Evolutionary conservation across 148 eudicot genomes (phyloP).

Genomic region (Mesembryanthemum crystallinum): DNA sequence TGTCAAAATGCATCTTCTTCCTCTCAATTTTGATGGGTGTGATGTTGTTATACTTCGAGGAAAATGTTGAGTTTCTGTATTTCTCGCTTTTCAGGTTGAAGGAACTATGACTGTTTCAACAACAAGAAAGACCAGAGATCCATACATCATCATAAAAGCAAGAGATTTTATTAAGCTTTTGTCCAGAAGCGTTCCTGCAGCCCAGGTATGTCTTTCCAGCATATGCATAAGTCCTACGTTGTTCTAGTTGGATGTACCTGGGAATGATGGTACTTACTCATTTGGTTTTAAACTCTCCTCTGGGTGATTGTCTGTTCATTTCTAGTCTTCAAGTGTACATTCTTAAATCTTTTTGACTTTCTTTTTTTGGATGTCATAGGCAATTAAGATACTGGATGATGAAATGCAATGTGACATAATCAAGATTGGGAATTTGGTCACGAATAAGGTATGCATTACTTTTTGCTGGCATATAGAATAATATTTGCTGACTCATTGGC

Average conservation of each 20-base stretch:
- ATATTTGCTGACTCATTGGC: not conserved
- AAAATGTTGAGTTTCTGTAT: not conserved
- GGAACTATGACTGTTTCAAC: slow-evolving; percentile 92
- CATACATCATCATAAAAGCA: slow-evolving; percentile 79
- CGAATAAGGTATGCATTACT: slow-evolving; percentile 63
- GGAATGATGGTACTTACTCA: not conserved
- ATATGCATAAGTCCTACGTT: not conserved
- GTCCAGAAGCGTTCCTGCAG: slow-evolving; percentile 91
- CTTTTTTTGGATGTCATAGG: slow-evolving; percentile 42
- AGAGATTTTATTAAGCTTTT: slow-evolving; percentile 88
- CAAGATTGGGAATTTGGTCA: slow-evolving; percentile 77
- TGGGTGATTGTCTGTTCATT: not conserved
- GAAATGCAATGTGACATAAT: slow-evolving; percentile 94
- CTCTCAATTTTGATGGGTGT: not conserved
- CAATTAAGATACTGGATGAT: slow-evolving; percentile 82
- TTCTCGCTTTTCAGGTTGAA: slow-evolving; percentile 55
- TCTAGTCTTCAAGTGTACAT: not conserved
- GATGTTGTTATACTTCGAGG: not conserved
- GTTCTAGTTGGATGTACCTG: not conserved
- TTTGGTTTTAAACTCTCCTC: not conserved
- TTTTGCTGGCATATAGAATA: not conserved
- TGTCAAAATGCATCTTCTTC: no score
- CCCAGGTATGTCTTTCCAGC: slow-evolving; percentile 56
- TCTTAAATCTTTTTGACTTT: not conserved
- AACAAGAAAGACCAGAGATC: slow-evolving; percentile 82